Evolutionary conservation across 805 yeast genomes (phyloP).

Genomic region (Sugiyamaella americana): DNA sequence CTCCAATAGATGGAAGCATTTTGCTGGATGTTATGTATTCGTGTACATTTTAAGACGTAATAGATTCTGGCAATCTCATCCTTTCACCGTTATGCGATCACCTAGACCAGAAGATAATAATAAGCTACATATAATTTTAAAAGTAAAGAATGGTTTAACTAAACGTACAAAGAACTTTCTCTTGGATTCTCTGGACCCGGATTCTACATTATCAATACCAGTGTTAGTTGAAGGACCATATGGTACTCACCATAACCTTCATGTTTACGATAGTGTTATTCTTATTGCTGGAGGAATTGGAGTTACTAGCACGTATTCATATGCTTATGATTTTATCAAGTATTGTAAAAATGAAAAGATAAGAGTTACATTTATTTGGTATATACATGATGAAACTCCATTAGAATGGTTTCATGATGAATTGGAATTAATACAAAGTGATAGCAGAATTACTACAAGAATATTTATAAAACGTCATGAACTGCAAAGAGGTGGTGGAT

Average conservation of each 20-base stretch:
- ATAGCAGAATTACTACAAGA: conserved; percentile 2
- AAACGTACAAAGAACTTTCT: conserved; percentile 7
- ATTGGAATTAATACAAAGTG: conserved; percentile 29
- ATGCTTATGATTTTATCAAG: conserved; percentile 29
- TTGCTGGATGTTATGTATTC: conserved; percentile 53
- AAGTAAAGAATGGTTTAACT: conserved; percentile 21
- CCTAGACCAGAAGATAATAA: conserved; percentile 15
- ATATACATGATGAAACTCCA: conserved; percentile 46
- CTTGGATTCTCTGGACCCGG: not conserved
- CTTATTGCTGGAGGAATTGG: conserved; percentile 58
- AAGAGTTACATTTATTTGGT: conserved; percentile 50
- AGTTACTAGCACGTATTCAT: conserved; percentile 46
- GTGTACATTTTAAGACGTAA: conserved; percentile 48
- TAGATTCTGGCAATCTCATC: conserved; percentile 67
- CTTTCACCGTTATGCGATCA: conserved; percentile 45
- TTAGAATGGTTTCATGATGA: conserved; percentile 46
- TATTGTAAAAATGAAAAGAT: conserved; percentile 6
- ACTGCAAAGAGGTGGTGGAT: no score
- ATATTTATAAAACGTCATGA: not conserved
- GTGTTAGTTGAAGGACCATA: conserved; percentile 60
- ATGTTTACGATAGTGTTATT: conserved; percentile 36
- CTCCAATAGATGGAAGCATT: conserved; percentile 42
- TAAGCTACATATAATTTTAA: conserved; percentile 12
- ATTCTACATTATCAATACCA: conserved; percentile 1
- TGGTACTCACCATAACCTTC: conserved; percentile 40